phyloP scores from a whole-genome alignment of 805 yeast genomes.

The Candida schatavii region DNA sequence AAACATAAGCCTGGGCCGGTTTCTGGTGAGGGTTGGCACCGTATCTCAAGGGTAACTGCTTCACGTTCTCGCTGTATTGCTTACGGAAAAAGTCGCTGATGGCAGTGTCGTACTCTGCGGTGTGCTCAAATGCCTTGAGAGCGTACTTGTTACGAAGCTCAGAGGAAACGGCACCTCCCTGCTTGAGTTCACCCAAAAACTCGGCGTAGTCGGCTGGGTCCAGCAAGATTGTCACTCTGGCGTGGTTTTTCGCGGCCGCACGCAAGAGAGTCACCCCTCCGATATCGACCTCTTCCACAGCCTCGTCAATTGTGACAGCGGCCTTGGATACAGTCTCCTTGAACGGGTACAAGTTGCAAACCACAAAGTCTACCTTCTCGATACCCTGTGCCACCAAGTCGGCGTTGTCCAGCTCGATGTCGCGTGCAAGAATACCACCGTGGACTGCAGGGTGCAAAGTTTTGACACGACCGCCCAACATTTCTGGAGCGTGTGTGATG shows the following conservation, averaged over 20 bases:
- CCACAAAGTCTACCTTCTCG: conserved; percentile 94
- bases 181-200: conserved; percentile 76
- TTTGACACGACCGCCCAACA: conserved; percentile 98
- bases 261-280: conserved; percentile 95
- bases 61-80: conserved; percentile 84
- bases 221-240: conserved; percentile 91
- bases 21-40: conserved; percentile 99
- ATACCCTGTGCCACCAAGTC: conserved; percentile 88
- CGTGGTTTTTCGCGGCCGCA: conserved; percentile 98
- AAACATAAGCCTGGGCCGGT: conserved; percentile 95
- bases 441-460: conserved; percentile 98
- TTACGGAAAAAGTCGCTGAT: conserved; percentile 97
- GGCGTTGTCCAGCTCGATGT: conserved; percentile 84
- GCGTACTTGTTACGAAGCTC: conserved; percentile 82
- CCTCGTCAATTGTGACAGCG: conserved; percentile 94
- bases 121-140: conserved; percentile 95
- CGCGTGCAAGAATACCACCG: conserved; percentile 94
- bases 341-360: conserved; percentile 97
- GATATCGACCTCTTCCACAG: conserved; percentile 97
- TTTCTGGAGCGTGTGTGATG: conserved; percentile 98
- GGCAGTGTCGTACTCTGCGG: conserved; percentile 95
- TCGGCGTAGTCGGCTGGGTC: conserved; percentile 92
- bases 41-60: conserved; percentile 93
- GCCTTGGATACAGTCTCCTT: conserved; percentile 95
- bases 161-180: conserved; percentile 44